A percentile compares a stretch with the other conserved stretches of the same genome.
These are phyloP conservation scores for Berberis thunbergii DNA, from an alignment of 164 flowering plant species.

Conservation along the genomic window DNA sequence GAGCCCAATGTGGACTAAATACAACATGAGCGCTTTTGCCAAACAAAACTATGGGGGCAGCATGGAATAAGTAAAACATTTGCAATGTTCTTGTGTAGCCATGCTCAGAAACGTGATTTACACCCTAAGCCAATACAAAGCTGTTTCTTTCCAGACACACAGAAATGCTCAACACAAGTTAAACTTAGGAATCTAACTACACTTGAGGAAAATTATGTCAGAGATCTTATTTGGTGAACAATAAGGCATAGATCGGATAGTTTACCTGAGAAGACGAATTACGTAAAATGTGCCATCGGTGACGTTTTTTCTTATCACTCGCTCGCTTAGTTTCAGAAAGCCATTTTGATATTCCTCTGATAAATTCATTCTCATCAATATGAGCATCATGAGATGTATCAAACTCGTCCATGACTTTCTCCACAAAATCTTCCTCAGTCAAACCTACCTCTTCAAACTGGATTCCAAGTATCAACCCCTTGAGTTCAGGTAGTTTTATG, in stretches of 20 bases:
- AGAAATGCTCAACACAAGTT: no score
- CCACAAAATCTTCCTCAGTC: conserved; percentile 13
- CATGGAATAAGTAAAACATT: no score
- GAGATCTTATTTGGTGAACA: no score
- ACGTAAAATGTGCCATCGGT: background rate
- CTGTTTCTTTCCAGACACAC: no score
- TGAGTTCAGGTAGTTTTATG: conserved; percentile 17
- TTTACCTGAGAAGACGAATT: background rate
- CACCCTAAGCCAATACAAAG: no score
- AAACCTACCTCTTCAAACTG: conserved; percentile 12
- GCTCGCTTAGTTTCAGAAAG: conserved; percentile 1
- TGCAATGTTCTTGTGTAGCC: no score
- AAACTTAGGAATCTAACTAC: no score
- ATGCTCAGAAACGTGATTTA: background rate
- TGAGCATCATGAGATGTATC: conserved; percentile 20
- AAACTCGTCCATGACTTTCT: conserved; percentile 22
- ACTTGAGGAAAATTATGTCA: no score
- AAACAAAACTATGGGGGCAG: no score
- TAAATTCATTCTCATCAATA: conserved; percentile 24
- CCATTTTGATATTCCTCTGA: conserved; percentile 25
- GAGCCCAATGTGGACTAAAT: no score
- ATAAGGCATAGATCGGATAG: no score
- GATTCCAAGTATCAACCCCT: conserved; percentile 31
- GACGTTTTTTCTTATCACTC: background rate
- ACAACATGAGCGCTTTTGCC: no score